phyloP scores from a whole-genome alignment of 2,329 filamentous ascomycete genomes.

The Phaeomoniella chlamydospora region DNA sequence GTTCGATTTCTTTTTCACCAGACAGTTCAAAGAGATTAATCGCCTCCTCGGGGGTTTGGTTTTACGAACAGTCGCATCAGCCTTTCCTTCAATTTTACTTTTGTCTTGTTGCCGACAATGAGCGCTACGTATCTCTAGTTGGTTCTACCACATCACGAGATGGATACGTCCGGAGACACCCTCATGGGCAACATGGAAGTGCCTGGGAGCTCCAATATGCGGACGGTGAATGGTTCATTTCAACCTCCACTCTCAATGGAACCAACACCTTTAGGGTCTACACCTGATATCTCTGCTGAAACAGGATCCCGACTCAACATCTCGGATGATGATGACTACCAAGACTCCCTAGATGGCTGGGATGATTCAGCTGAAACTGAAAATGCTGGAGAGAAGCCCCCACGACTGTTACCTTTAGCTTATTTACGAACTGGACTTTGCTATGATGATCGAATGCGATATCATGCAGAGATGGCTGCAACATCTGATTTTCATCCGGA shows the following conservation, averaged over 20 bases:
- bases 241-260: background rate
- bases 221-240: background rate
- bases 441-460: slow-evolving; percentile 91
- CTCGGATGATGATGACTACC: slow-evolving; percentile 12
- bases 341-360: slow-evolving; percentile 26
- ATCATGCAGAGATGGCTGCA: slow-evolving; percentile 71
- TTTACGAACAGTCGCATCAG: too few species aligned
- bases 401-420: slow-evolving; percentile 27
- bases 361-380: slow-evolving; percentile 8
- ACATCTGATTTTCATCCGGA: slow-evolving; percentile 71
- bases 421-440: slow-evolving; percentile 61
- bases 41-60: too few species aligned
- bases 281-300: background rate
- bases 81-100: too few species aligned
- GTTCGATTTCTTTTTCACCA: too few species aligned
- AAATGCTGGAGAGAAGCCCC: slow-evolving; percentile 13
- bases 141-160: too few species aligned
- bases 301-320: background rate
- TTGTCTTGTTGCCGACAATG: too few species aligned
- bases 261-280: background rate
- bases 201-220: background rate
- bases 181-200: background rate
- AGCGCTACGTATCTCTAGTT: too few species aligned
- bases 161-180: background rate
- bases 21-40: too few species aligned